A percentile compares a stretch with the other conserved stretches of the same genome.
phyloP scores from a whole-genome alignment of 306 rosid genomes.

The Castanea crenata region DNA sequence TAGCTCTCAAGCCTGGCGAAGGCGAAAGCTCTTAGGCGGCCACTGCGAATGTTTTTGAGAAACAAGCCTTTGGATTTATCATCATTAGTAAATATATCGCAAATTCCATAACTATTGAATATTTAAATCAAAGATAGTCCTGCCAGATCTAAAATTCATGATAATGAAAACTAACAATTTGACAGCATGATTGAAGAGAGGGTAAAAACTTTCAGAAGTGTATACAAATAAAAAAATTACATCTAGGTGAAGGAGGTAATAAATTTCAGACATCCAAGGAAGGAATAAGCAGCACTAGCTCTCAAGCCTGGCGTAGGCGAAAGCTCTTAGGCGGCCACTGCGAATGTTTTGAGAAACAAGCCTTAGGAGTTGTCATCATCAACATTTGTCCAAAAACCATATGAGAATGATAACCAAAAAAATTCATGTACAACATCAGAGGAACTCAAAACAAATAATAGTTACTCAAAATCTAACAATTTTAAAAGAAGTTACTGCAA shows the following conservation, averaged over 20 bases:
- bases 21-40: conserved; percentile 23
- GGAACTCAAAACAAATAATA: too few species aligned
- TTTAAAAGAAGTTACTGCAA: too few species aligned
- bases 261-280: conserved; percentile 15
- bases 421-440: too few species aligned
- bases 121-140: background rate
- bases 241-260: background rate
- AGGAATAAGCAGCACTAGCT: conserved; percentile 11
- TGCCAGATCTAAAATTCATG: too few species aligned
- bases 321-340: conserved; percentile 15
- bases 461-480: too few species aligned
- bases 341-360: conserved; percentile 17
- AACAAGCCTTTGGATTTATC: conserved; percentile 14
- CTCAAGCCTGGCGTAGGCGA: conserved; percentile 12
- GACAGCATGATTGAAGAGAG: too few species aligned
- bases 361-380: conserved; percentile 1
- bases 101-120: background rate
- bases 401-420: background rate
- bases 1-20: conserved; percentile 19
- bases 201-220: too few species aligned
- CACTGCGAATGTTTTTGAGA: conserved; percentile 22
- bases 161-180: too few species aligned
- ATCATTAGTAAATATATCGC: background rate
- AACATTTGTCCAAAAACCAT: background rate
- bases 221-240: background rate